Conservation (phyloP, 2,329 filamentous ascomycete species). For the Cladosporium sp. region DNA sequence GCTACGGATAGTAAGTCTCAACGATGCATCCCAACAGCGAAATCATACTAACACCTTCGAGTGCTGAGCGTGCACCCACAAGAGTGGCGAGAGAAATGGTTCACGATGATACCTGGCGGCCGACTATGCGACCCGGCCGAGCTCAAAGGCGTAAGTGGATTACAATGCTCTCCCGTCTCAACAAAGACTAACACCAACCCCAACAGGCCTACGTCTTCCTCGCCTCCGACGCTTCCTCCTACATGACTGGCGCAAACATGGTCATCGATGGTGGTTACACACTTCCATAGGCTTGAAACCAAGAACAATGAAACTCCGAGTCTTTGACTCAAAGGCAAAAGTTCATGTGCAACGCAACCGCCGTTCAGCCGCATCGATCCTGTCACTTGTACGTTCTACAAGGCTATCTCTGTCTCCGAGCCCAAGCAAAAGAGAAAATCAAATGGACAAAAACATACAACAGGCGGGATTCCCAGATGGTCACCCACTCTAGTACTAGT, state of each 20-base stretch:
- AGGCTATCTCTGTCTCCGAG: too few species aligned
- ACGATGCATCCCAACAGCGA: neutral
- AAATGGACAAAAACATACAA: neutral
- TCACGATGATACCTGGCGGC: slow-evolving; percentile 65
- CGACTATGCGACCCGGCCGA: slow-evolving; percentile 69
- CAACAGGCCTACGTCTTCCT: slow-evolving; percentile 67
- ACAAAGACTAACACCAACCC: neutral
- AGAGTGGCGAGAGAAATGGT: slow-evolving; percentile 67
- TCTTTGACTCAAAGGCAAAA: too few species aligned
- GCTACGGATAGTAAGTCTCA: slow-evolving; percentile 53
- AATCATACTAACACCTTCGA: neutral
- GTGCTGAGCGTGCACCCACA: slow-evolving; percentile 59
- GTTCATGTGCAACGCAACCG: too few species aligned
- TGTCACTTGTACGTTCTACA: too few species aligned
- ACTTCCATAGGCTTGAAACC: slow-evolving; percentile 37
- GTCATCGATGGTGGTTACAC: slow-evolving; percentile 49
- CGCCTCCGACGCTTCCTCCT: slow-evolving; percentile 73
- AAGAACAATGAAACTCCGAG: too few species aligned
- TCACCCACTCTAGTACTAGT: slow-evolving; percentile 2
- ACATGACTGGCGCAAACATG: slow-evolving; percentile 62
- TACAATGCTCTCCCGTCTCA: neutral
- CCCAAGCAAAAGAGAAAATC: too few species aligned
- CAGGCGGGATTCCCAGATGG: slow-evolving; percentile 4
- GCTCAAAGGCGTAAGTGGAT: slow-evolving; percentile 58
- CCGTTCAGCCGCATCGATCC: too few species aligned